Conservation (phyloP, 345 rosid species). For the Murraya koenigii region DNA sequence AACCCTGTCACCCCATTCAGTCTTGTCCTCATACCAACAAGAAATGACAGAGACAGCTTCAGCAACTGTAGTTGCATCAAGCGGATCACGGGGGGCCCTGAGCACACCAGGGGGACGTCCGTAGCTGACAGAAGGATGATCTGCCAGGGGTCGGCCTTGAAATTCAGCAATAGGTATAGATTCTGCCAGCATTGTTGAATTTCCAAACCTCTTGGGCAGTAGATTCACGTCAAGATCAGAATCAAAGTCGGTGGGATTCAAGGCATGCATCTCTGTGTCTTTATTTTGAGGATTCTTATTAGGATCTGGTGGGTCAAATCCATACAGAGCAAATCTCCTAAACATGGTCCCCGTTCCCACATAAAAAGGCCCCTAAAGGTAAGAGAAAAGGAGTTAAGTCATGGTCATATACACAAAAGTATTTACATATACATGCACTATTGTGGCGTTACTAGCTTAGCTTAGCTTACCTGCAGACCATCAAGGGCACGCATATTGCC, state of each 20-base stretch:
- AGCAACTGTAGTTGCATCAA: constrained; percentile 83
- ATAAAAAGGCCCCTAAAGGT: constrained; percentile 73
- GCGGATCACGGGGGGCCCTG: constrained; percentile 77
- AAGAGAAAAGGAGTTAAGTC: background rate
- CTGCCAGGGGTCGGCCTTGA: constrained; percentile 88
- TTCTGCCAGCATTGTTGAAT: constrained; percentile 83
- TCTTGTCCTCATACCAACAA: constrained; percentile 98
- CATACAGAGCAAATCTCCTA: constrained; percentile 87
- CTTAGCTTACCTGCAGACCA: constrained; percentile 69
- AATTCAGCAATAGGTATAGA: constrained; percentile 81
- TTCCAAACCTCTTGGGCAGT: constrained; percentile 90
- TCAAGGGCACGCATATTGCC: constrained; percentile 97
- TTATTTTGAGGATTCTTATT: constrained; percentile 30
- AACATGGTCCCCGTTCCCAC: constrained; percentile 97
- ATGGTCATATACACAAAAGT: no score
- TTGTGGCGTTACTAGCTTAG: background rate
- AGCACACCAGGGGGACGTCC: constrained; percentile 91
- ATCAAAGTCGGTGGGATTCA: constrained; percentile 70
- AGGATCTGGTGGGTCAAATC: constrained; percentile 77
- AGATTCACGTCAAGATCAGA: constrained; percentile 73
- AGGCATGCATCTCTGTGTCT: constrained; percentile 61
- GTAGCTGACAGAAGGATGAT: constrained; percentile 79
- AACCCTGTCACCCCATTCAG: constrained; percentile 95
- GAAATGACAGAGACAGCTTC: constrained; percentile 93
- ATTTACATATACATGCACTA: background rate